Percentiles rank a stretch among this genome's conserved stretches.
Evolutionary conservation across 768 basidiomycete genomes (phyloP).

Genomic region (Rhodocollybia butyracea): DNA sequence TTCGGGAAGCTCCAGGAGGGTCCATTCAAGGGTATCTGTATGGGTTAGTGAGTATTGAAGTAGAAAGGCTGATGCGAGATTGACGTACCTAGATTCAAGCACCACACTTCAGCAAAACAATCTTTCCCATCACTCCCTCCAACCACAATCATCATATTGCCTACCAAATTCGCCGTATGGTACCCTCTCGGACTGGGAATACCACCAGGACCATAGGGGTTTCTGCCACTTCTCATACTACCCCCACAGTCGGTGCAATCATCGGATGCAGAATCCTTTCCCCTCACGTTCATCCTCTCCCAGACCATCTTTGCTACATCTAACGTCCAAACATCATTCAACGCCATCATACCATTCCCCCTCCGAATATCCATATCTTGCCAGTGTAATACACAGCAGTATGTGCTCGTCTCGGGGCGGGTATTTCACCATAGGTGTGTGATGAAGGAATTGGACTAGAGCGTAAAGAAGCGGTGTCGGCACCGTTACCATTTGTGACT

Average conservation of each 20-base stretch:
- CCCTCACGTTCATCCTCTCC: slow-evolving; percentile 27
- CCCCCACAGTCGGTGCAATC: slow-evolving; percentile 53
- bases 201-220: slow-evolving; percentile 25
- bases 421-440: slow-evolving; percentile 21
- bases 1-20: slow-evolving; percentile 36
- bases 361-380: slow-evolving; percentile 85
- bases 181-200: slow-evolving; percentile 75
- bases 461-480: slow-evolving; percentile 8
- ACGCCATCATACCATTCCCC: slow-evolving; percentile 87
- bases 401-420: slow-evolving; percentile 82
- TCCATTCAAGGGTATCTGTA: slow-evolving; percentile 45
- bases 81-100: slow-evolving; percentile 74
- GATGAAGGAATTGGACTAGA: not conserved
- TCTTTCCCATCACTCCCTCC: slow-evolving; percentile 91
- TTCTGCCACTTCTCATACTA: slow-evolving; percentile 52
- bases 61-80: not conserved
- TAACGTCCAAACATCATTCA: slow-evolving; percentile 88
- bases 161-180: slow-evolving; percentile 86
- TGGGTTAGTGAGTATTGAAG: not conserved
- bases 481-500: slow-evolving; percentile 17
- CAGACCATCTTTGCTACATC: slow-evolving; percentile 64
- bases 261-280: not conserved
- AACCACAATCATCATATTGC: slow-evolving; percentile 81
- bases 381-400: slow-evolving; percentile 71
- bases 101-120: slow-evolving; percentile 87